These are phyloP conservation scores for Gastrolobium bilobum DNA, from an alignment of 306 rosid species.

Conservation along the genomic window DNA sequence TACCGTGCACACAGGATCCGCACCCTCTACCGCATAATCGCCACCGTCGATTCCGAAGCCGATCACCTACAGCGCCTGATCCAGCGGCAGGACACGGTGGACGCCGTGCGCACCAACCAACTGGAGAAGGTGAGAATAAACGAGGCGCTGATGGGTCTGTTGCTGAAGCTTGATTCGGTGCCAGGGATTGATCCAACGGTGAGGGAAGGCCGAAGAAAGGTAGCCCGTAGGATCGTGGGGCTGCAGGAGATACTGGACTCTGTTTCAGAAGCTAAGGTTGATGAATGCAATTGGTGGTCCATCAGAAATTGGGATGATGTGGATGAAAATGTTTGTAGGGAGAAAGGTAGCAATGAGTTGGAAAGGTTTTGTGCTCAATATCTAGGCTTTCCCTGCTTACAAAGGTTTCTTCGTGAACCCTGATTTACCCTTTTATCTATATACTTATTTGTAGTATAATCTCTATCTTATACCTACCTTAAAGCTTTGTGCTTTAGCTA, in stretches of 20 bases:
- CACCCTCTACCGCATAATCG: slow-evolving; percentile 62
- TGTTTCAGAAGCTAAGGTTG: slow-evolving; percentile 61
- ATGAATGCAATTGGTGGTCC: slow-evolving; percentile 50
- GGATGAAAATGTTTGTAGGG: slow-evolving; percentile 85
- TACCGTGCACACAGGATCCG: slow-evolving; percentile 83
- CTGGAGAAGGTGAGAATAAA: slow-evolving; percentile 78
- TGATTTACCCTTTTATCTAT: slow-evolving; percentile 42
- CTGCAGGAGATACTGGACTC: slow-evolving; percentile 89
- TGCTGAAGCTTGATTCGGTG: slow-evolving; percentile 83
- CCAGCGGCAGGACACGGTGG: slow-evolving; percentile 96
- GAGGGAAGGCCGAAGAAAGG: slow-evolving; percentile 84
- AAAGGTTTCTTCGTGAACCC: slow-evolving; percentile 81
- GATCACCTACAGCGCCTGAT: slow-evolving; percentile 65
- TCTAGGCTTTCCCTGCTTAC: slow-evolving; percentile 88
- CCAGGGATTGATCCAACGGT: slow-evolving; percentile 86
- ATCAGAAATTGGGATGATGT: slow-evolving; percentile 73
- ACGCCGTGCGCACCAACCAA: slow-evolving; percentile 73
- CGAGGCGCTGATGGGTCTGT: slow-evolving; percentile 80
- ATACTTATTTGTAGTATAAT: not conserved
- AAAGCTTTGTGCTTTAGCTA: slow-evolving; percentile 12
- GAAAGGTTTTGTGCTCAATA: slow-evolving; percentile 72
- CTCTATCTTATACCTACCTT: not conserved
- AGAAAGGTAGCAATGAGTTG: slow-evolving; percentile 85
- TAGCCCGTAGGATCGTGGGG: slow-evolving; percentile 89
- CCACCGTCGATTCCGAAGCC: slow-evolving; percentile 71